Conservation (phyloP, 1,139 yeast species). For the Hemisphaericaspora xylofermentans region DNA sequence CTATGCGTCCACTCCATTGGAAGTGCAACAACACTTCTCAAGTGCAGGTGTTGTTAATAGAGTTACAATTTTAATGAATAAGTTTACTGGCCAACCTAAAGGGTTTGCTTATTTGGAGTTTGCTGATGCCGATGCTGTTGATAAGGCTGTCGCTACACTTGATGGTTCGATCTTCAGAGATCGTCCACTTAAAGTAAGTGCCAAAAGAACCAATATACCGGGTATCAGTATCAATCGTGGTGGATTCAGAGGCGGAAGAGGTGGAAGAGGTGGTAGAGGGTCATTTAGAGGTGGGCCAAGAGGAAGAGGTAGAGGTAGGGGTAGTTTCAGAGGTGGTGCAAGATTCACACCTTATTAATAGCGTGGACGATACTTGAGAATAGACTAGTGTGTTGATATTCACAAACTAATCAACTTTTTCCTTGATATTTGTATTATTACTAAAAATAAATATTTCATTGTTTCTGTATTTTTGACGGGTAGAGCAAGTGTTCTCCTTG, state of each 20-base stretch:
- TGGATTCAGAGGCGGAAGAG: constrained; percentile 15
- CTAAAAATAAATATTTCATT: neutral
- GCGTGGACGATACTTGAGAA: neutral
- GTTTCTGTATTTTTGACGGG: too few relatives aligned
- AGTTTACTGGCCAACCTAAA: constrained; percentile 74
- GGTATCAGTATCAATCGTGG: constrained; percentile 55
- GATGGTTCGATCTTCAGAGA: constrained; percentile 69
- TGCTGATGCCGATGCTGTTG: constrained; percentile 59
- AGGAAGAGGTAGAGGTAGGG: constrained; percentile 27
- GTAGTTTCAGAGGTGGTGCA: constrained; percentile 23
- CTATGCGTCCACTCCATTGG: constrained; percentile 75
- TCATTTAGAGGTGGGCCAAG: constrained; percentile 26
- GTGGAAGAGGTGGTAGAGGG: constrained; percentile 30
- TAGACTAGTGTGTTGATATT: neutral
- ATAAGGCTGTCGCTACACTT: constrained; percentile 59
- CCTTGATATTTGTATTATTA: constrained; percentile 5
- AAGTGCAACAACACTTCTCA: constrained; percentile 75
- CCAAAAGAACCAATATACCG: constrained; percentile 80
- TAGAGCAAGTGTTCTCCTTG: too few relatives aligned
- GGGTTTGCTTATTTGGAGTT: constrained; percentile 88
- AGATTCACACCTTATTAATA: constrained; percentile 24
- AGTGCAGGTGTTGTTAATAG: constrained; percentile 77
- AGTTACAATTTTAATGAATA: constrained; percentile 76
- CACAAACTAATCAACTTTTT: neutral
- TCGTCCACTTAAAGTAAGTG: constrained; percentile 66